phyloP scores from a whole-genome alignment of 495 filamentous ascomycete species.

The Chaetomium tenue region DNA sequence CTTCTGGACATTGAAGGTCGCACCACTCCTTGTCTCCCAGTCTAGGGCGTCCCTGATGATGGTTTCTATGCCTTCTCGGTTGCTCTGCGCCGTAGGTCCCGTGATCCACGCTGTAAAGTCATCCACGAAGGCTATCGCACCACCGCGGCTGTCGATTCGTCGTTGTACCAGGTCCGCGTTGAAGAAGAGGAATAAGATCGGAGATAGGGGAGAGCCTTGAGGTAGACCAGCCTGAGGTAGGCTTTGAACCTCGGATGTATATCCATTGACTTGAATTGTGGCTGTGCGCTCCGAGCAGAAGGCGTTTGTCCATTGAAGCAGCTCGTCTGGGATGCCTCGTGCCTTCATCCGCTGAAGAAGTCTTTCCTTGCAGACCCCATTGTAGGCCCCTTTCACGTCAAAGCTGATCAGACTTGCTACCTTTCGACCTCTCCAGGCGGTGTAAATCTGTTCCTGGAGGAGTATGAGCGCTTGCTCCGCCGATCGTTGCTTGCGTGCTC shows the following conservation, averaged over 20 bases:
- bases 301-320: constrained; percentile 1
- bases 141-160: neutral
- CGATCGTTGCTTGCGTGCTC: neutral
- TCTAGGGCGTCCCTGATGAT: neutral
- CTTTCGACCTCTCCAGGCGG: constrained; percentile 12
- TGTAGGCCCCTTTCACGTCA: constrained; percentile 14
- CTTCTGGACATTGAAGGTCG: neutral
- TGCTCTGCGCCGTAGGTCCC: neutral
- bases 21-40: neutral
- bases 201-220: neutral
- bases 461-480: constrained; percentile 3
- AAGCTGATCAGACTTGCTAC: constrained; percentile 15
- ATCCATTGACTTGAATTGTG: neutral
- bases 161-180: neutral
- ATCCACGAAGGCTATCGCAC: neutral
- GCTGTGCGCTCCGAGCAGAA: neutral
- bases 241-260: neutral
- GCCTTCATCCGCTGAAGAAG: constrained; percentile 4
- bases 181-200: neutral
- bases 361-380: constrained; percentile 12
- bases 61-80: neutral
- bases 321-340: constrained; percentile 8
- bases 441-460: constrained; percentile 19
- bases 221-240: neutral
- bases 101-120: neutral